phyloP scores from a whole-genome alignment of 805 yeast genomes.

The Metschnikowia kofuensis region DNA sequence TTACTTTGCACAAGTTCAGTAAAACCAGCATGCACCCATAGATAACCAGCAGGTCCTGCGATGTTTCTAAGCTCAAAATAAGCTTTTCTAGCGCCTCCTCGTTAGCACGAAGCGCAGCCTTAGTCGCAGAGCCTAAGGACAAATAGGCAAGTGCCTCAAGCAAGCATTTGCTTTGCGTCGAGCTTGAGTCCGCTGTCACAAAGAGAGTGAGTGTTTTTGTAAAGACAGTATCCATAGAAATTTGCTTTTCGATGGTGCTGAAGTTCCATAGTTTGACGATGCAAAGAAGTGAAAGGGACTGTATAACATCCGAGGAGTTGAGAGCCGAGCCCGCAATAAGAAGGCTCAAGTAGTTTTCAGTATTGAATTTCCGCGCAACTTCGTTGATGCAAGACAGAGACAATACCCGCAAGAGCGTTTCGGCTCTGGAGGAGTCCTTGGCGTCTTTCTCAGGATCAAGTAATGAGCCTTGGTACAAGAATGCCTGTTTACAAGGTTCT shows the following conservation, averaged over 20 bases:
- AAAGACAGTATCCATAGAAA: constrained; percentile 12
- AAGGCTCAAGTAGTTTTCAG: constrained; percentile 12
- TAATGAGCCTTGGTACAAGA: constrained; percentile 9
- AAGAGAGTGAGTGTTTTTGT: constrained; percentile 4
- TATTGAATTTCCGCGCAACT: constrained; percentile 17
- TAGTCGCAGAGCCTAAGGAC: constrained; percentile 12
- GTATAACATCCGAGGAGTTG: background rate
- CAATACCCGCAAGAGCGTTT: constrained; percentile 10
- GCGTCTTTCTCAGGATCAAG: constrained; percentile 7
- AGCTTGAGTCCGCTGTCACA: background rate
- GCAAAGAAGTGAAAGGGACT: constrained; percentile 16
- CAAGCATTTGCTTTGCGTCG: background rate
- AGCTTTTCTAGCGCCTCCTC: constrained; percentile 12
- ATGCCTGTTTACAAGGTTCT: constrained; percentile 8
- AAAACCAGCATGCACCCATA: constrained; percentile 45
- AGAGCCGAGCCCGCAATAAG: constrained; percentile 12
- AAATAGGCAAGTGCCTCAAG: constrained; percentile 17
- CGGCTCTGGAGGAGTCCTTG: constrained; percentile 9
- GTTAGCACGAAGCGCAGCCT: constrained; percentile 11
- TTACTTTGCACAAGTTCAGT: constrained; percentile 36
- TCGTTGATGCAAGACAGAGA: constrained; percentile 16
- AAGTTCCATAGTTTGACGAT: constrained; percentile 20
- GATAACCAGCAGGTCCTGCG: constrained; percentile 14
- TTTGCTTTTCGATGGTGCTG: constrained; percentile 15
- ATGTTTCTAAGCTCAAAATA: constrained; percentile 14